phyloP scores from a whole-genome alignment of 1,284 basidiomycete species.

The Ceratobasidium theobromae region DNA sequence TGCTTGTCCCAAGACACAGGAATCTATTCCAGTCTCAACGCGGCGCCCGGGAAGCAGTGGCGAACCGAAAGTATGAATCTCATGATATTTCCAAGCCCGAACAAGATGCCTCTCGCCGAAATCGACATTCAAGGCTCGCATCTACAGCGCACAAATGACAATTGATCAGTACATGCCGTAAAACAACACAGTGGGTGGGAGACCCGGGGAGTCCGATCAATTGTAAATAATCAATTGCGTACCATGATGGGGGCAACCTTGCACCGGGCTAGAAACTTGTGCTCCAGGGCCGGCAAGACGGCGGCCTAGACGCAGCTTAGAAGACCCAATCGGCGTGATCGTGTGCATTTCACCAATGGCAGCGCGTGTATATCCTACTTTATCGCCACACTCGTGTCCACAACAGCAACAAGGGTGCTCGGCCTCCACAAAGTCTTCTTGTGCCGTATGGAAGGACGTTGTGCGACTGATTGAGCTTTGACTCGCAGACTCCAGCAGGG shows the following conservation, averaged over 20 bases:
- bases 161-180: neutral
- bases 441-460: slow-evolving; percentile 20
- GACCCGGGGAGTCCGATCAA: slow-evolving; percentile 29
- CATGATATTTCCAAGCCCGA: slow-evolving; percentile 12
- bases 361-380: neutral
- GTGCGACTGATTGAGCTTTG: slow-evolving; percentile 13
- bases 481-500: slow-evolving; percentile 2
- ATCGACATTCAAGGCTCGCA: neutral
- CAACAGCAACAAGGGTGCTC: neutral
- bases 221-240: slow-evolving; percentile 32
- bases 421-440: slow-evolving; percentile 8
- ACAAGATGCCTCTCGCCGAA: slow-evolving; percentile 9
- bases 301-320: slow-evolving; percentile 14
- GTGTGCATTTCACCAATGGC: slow-evolving; percentile 1
- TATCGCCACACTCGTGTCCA: neutral
- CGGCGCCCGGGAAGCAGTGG: neutral
- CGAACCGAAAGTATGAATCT: slow-evolving; percentile 23
- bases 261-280: slow-evolving; percentile 25
- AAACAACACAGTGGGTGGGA: neutral
- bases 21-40: slow-evolving; percentile 15
- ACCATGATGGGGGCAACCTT: slow-evolving; percentile 26
- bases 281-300: slow-evolving; percentile 20
- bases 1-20: neutral
- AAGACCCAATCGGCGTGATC: neutral
- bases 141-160: no score